Conservation (phyloP, 306 rosid species). For the Fagus crenata region DNA sequence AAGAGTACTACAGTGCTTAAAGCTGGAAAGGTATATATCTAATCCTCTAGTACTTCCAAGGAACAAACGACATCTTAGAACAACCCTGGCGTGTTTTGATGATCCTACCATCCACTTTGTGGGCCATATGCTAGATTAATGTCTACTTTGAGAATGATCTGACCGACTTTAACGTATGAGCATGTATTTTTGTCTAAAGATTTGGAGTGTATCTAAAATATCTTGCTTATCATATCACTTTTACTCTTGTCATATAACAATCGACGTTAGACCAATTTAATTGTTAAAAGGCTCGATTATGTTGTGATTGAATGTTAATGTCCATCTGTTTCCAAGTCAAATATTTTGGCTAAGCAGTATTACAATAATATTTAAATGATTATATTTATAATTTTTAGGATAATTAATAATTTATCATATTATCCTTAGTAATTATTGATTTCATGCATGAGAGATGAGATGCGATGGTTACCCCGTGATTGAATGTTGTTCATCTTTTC, state of each 20-base stretch:
- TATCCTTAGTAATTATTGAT: too few relatives aligned
- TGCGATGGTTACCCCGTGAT: background rate
- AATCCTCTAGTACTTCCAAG: background rate
- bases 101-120: conserved; percentile 8
- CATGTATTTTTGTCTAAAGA: background rate
- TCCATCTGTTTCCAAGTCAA: background rate
- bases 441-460: background rate
- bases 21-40: background rate
- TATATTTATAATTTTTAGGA: too few relatives aligned
- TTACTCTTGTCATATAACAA: too few relatives aligned
- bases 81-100: background rate
- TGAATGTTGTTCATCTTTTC: background rate
- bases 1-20: background rate
- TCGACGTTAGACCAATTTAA: too few relatives aligned
- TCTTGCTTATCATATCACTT: too few relatives aligned
- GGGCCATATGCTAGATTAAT: background rate
- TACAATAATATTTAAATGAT: too few relatives aligned
- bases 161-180: background rate
- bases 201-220: background rate
- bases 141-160: background rate
- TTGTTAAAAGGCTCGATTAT: background rate
- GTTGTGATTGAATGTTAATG: background rate
- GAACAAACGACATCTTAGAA: background rate
- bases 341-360: too few relatives aligned
- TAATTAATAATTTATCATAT: too few relatives aligned